Evolutionary conservation across 352 stramenopile genomes (phyloP), one percentile per base, ranked within the genome.

Genomic region (Pythium rishiriense): DNA sequence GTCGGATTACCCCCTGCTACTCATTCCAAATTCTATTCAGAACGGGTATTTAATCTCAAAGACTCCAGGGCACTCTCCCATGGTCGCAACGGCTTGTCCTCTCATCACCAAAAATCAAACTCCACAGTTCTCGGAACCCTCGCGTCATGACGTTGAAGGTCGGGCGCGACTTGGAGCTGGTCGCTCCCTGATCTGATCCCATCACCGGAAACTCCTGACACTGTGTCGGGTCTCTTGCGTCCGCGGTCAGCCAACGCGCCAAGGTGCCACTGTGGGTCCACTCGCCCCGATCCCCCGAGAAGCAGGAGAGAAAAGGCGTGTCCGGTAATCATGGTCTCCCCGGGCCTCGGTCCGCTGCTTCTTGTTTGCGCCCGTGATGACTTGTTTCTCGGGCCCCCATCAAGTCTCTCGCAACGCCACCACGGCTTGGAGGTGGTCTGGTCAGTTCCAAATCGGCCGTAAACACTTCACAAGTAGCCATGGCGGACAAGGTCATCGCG

Each of bases 401-500:
- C 1, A 9, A 4, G 2, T 39, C 33, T 12, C 17, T 14, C 10
- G 33, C 9, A 14, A 39, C 33, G 10, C 33, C 33, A 14, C 33
- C 33, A n/a, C n/a, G n/a, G n/a, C n/a, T n/a, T n/a, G n/a, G n/a
- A n/a, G n/a, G 33, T 39, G 33, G 33, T 9, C 33, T 9, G 33
- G 10, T 39, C 33, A 39, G 33, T 39, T 39, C 33, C 10, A 9
- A 39, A 39, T 39, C 33, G 33, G 17, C 33, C 33, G 9, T 3
- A 14, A 14, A 1, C 33, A 15, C 33, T 14, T 19, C 42, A 25
- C 19, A 8, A 22, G 10, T 1, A 39, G 33, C 46, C 21, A 56
- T 56, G 49, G 28, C 49, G 19, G 49, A 56, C 49, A 26, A 56
- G 46, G 46, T 26, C 14, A 26, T 56, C 22, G n/a, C 12, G 33